Percentiles rank a stretch among this genome's conserved stretches.
phyloP scores from a whole-genome alignment of 2,329 filamentous ascomycete species.

The Monosporascus sp. region DNA sequence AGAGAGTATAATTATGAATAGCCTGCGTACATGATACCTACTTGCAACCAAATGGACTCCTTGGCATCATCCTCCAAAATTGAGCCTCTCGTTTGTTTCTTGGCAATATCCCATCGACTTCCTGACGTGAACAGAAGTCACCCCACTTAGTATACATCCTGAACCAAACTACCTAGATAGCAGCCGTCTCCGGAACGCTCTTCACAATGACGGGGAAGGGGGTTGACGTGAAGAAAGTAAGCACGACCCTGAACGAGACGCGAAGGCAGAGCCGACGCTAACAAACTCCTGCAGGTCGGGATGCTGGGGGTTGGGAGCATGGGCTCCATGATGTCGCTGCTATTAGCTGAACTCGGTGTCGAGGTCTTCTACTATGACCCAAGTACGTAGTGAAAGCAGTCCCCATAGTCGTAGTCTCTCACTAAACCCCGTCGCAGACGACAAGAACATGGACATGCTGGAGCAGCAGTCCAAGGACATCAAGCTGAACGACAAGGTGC shows the following conservation, averaged over 20 bases:
- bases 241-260: not conserved
- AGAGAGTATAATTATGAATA: too few species aligned
- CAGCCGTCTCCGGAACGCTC: not conserved
- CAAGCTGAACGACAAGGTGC: constrained; percentile 23
- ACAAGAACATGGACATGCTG: constrained; percentile 40
- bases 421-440: constrained; percentile 6
- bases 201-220: not conserved
- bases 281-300: constrained; percentile 35
- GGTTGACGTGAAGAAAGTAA: not conserved
- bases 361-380: constrained; percentile 52
- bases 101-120: too few species aligned
- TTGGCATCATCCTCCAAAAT: too few species aligned
- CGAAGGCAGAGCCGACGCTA: too few species aligned
- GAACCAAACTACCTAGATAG: too few species aligned
- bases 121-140: too few species aligned
- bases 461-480: constrained; percentile 27
- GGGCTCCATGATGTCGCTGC: constrained; percentile 54
- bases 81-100: too few species aligned
- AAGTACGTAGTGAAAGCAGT: constrained; percentile 17
- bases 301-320: constrained; percentile 56
- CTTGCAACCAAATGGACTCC: too few species aligned
- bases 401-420: not conserved
- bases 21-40: too few species aligned
- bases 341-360: constrained; percentile 52
- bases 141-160: too few species aligned